These are phyloP conservation scores for Diplodia mutila DNA, from an alignment of 2,329 filamentous ascomycete genomes.

Conservation along the genomic window DNA sequence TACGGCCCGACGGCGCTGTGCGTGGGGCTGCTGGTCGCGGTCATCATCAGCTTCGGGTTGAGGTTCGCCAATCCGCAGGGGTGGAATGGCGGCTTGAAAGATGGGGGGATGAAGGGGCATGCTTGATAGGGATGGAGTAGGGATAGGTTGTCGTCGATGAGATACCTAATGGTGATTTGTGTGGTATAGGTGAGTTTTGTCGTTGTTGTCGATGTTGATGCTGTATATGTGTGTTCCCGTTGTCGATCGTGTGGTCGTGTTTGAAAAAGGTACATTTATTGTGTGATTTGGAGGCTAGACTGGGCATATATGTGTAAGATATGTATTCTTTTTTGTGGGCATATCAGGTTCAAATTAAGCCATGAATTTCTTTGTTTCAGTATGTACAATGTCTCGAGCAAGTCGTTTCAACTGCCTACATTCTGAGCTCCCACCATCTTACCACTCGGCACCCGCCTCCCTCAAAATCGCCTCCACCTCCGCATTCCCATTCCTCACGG, in stretches of 20 bases:
- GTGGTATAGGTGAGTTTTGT: not conserved
- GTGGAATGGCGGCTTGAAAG: conserved; percentile 51
- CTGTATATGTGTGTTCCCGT: not conserved
- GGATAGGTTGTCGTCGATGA: not conserved
- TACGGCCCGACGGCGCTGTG: conserved; percentile 83
- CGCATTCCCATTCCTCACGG: no score
- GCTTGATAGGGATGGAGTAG: no score
- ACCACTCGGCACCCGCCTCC: no score
- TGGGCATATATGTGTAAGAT: not conserved
- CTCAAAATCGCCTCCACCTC: no score
- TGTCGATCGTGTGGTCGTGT: not conserved
- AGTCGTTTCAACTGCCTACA: no score
- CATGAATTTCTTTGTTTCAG: no score
- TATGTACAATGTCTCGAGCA: no score
- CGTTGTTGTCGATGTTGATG: not conserved
- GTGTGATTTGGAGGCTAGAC: not conserved
- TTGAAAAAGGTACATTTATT: not conserved
- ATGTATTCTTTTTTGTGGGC: not conserved
- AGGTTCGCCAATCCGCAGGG: conserved; percentile 63
- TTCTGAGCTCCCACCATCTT: no score
- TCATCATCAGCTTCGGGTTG: conserved; percentile 79
- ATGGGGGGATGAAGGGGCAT: conserved; percentile 30
- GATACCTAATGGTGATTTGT: no score
- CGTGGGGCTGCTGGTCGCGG: conserved; percentile 70
- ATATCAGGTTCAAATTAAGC: not conserved